Conservation (phyloP, 495 filamentous ascomycete species). For the Staphylotrichum longicolle region DNA sequence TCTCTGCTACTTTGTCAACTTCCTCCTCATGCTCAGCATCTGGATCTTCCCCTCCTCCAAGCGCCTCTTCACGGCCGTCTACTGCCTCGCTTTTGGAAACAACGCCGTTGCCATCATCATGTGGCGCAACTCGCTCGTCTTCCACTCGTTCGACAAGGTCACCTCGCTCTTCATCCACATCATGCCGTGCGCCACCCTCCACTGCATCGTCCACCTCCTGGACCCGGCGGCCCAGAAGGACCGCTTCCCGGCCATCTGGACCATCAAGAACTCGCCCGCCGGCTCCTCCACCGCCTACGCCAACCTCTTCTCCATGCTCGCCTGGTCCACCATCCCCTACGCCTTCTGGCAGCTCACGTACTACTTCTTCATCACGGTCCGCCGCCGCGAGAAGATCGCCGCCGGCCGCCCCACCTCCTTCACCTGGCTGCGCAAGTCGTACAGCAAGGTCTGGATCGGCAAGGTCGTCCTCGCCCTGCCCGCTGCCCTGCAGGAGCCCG, state of each 20-base stretch:
- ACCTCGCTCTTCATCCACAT: constrained; percentile 98
- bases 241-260: constrained; percentile 84
- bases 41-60: constrained; percentile 92
- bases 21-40: constrained; percentile 75
- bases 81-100: constrained; percentile 90
- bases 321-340: constrained; percentile 93
- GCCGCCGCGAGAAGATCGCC: constrained; percentile 88
- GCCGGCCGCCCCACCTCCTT: constrained; percentile 94
- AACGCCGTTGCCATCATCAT: constrained; percentile 98
- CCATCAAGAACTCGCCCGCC: constrained; percentile 70
- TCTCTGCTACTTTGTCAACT: constrained; percentile 96
- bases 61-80: constrained; percentile 87
- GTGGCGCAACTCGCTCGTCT: constrained; percentile 98
- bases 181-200: constrained; percentile 91
- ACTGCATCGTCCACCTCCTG: constrained; percentile 86
- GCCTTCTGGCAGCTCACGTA: constrained; percentile 87
- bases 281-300: constrained; percentile 74
- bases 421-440: constrained; percentile 92
- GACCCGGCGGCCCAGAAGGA: constrained; percentile 58
- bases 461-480: constrained; percentile 79
- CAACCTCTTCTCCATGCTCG: constrained; percentile 74
- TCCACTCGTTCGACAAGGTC: constrained; percentile 95
- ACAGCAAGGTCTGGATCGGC: constrained; percentile 83
- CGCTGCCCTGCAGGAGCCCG: constrained; percentile 70
- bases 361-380: constrained; percentile 90